phyloP scores from a whole-genome alignment of 768 basidiomycete species.

The Agaricus blazei region DNA sequence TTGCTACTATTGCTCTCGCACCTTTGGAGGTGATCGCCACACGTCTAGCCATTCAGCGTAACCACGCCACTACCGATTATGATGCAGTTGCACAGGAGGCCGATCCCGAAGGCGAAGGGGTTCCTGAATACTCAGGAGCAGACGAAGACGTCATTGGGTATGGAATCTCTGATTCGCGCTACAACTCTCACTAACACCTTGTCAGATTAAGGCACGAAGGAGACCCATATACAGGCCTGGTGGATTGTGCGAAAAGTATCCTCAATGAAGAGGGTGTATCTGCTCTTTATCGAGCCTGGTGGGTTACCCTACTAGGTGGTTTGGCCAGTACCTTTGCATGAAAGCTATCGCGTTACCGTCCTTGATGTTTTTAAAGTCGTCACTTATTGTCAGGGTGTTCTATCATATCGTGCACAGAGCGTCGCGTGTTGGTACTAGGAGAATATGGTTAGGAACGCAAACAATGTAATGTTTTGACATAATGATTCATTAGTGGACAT shows the following conservation, averaged over 20 bases:
- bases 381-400: not conserved
- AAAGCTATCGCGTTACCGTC: conserved; percentile 5
- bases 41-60: conserved; percentile 78
- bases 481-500: not conserved
- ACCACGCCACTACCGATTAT: conserved; percentile 71
- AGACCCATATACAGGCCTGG: conserved; percentile 72
- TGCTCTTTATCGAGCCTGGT: conserved; percentile 81
- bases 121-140: conserved; percentile 56
- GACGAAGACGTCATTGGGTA: conserved; percentile 87
- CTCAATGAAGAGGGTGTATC: conserved; percentile 73
- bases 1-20: conserved; percentile 56
- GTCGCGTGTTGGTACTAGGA: not conserved
- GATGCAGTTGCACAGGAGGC: conserved; percentile 73
- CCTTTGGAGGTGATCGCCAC: conserved; percentile 80
- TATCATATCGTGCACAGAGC: not conserved
- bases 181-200: not conserved
- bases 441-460: not conserved
- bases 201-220: conserved; percentile 66
- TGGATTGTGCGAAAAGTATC: conserved; percentile 74
- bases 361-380: not conserved
- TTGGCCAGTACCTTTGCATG: conserved; percentile 50
- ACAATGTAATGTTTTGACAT: not conserved
- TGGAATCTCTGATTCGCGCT: conserved; percentile 17
- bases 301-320: conserved; percentile 68
- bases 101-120: conserved; percentile 57